Percentiles rank a stretch among this genome's conserved stretches.
Evolutionary conservation across 1,284 basidiomycete species (phyloP).

Genomic region (Leccinum pachyderme): DNA sequence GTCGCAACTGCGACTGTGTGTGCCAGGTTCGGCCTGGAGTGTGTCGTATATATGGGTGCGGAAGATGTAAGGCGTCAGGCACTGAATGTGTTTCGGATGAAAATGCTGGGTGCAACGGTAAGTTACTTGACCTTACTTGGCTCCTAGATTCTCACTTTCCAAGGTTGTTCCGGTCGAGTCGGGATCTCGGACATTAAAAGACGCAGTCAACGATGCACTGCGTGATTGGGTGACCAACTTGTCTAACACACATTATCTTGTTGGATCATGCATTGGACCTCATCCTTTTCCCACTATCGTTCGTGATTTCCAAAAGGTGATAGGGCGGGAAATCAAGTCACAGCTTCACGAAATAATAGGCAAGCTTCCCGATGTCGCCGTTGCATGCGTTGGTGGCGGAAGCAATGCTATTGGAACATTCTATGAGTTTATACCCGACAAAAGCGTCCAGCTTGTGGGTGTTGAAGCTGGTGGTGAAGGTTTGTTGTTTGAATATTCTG

Average conservation of each 20-base stretch:
- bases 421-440: constrained; percentile 90
- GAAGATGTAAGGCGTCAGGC: constrained; percentile 96
- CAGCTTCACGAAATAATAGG: constrained; percentile 77
- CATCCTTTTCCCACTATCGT: constrained; percentile 99
- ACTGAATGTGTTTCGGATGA: constrained; percentile 96
- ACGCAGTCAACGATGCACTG: constrained; percentile 96
- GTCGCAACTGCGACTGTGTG: constrained; percentile 98
- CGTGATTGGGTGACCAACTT: constrained; percentile 99
- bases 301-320: constrained; percentile 96
- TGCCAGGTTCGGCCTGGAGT: constrained; percentile 94
- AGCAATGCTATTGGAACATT: constrained; percentile 98
- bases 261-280: constrained; percentile 96
- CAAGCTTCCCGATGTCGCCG: constrained; percentile 90
- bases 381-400: constrained; percentile 97
- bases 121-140: constrained; percentile 3
- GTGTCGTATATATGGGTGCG: constrained; percentile 98
- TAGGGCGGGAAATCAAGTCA: constrained; percentile 91
- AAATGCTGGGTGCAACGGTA: constrained; percentile 94
- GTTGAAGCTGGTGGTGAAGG: constrained; percentile 98
- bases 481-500: constrained; percentile 26
- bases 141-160: background rate
- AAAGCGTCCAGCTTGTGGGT: constrained; percentile 79
- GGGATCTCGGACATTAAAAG: constrained; percentile 94
- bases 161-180: constrained; percentile 93
- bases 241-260: constrained; percentile 90